phyloP scores from a whole-genome alignment of 2,329 filamentous ascomycete genomes.

The Claviceps maximensis region DNA sequence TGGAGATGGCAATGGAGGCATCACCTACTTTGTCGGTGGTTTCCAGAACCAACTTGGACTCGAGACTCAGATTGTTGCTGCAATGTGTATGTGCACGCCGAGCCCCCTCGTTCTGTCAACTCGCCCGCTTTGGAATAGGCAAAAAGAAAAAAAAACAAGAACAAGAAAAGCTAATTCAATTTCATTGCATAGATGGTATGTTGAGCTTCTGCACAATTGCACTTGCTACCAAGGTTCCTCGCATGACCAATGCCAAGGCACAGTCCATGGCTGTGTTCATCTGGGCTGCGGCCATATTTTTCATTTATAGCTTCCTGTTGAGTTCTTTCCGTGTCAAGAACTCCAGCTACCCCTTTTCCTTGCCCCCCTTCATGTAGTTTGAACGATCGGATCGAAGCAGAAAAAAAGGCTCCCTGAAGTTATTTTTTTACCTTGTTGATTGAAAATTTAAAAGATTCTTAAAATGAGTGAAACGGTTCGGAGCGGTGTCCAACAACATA shows the following conservation, averaged over 20 bases:
- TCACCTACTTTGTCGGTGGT: conserved; percentile 80
- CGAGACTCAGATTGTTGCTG: conserved; percentile 90
- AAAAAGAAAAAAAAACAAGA: background rate
- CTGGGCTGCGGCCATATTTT: conserved; percentile 64
- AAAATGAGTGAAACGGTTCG: too few relatives aligned
- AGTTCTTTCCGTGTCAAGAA: conserved; percentile 95
- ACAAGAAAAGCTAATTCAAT: background rate
- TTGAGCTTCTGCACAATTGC: conserved; percentile 83
- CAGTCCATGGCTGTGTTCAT: conserved; percentile 73
- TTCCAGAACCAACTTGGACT: conserved; percentile 91
- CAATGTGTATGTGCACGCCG: conserved; percentile 62
- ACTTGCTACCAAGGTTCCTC: conserved; percentile 85
- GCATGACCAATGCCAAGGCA: conserved; percentile 60
- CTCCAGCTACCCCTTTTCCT: conserved; percentile 80
- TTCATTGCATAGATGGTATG: conserved; percentile 37
- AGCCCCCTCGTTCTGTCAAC: too few relatives aligned
- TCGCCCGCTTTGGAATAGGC: background rate
- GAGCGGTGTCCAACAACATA: conserved; percentile 3
- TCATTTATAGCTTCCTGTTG: conserved; percentile 86
- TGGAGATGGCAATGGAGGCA: conserved; percentile 70
- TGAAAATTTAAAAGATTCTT: too few relatives aligned
- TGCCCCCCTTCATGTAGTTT: conserved; percentile 68
- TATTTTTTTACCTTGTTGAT: background rate
- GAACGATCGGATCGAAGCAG: background rate
- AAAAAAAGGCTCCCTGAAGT: background rate